Percentiles rank a stretch among this genome's conserved stretches.
Evolutionary conservation across 257 asterid species (phyloP).

Genomic region (Lithospermum erythrorhizon): DNA sequence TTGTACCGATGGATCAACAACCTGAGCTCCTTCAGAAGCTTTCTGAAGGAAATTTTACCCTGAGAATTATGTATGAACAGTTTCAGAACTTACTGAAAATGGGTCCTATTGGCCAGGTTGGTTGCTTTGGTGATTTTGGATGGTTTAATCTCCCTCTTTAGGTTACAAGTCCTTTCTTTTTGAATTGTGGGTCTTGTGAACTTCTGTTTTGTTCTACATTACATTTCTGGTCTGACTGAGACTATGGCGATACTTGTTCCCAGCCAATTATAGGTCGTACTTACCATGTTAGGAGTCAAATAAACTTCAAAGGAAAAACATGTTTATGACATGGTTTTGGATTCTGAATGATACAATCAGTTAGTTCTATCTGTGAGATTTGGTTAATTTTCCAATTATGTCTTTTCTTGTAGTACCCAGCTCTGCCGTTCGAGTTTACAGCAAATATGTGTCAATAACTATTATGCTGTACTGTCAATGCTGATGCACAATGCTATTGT

Average conservation of each 20-base stretch:
- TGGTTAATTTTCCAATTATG: too few species aligned
- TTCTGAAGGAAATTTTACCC: constrained; percentile 79
- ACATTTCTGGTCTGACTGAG: not conserved
- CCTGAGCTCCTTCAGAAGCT: constrained; percentile 99
- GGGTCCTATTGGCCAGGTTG: constrained; percentile 95
- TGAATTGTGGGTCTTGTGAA: not conserved
- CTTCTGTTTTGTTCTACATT: not conserved
- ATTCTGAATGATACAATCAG: too few species aligned
- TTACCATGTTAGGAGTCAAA: too few species aligned
- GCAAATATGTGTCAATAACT: too few species aligned
- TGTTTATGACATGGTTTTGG: too few species aligned
- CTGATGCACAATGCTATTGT: too few species aligned
- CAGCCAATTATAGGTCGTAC: not conserved
- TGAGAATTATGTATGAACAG: constrained; percentile 92
- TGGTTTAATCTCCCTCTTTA: not conserved
- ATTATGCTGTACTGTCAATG: too few species aligned
- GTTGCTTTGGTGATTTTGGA: constrained; percentile 10
- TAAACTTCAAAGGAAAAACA: too few species aligned
- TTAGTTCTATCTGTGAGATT: too few species aligned
- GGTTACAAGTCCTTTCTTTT: not conserved
- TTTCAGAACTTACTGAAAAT: constrained; percentile 78
- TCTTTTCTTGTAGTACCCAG: too few species aligned
- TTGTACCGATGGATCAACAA: constrained; percentile 97
- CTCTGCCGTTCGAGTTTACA: too few species aligned
- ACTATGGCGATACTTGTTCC: not conserved